Evolutionary conservation across 2,329 filamentous ascomycete species (phyloP), one percentile per base, ranked within the genome.

Genomic region (Hirsutella rhossiliensis): DNA sequence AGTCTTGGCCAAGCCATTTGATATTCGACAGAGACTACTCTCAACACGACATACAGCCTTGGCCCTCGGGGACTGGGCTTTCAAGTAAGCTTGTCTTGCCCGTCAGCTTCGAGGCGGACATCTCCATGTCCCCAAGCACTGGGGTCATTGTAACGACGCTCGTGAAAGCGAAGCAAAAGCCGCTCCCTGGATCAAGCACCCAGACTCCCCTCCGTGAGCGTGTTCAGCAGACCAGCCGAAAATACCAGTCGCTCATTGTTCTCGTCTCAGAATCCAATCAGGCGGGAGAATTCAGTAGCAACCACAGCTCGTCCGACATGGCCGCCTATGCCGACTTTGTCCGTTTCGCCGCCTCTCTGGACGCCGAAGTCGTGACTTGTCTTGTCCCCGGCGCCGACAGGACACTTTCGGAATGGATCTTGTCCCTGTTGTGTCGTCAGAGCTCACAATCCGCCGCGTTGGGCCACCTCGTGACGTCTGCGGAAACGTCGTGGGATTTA

Each of bases 141-240:
- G 87, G 84, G 0, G 64, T 94, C 3, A 60, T 94, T 1, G 56
- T 84, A 18, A 85, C 85, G 1, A 84, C 76, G 0, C 64, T 89
- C 5, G 76, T 89, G 48, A 78, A 82, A 50, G 70, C 84, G 23
- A 82, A 80, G 38, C 89, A 95, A 54, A 76, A 72, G 40, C 69
- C 82, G 3, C 67, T 88, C 0, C 85, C 86, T 0, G 59, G 61
- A 1, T 58, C 59, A 6, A 66, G 60, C 9, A 48, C 54, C 0
- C 58, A 63, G 31, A 64, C 68, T 3, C 62, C 65, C 13, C 65
- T 87, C 13, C 71, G 73, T 32, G 69, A 78, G 42, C 69, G 72
- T 2, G 64, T 90, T 11, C 56, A 62, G 4, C 61, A 57, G 8
- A 64, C 82, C 0, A 70, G 76, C 12, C 44, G 55, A 2, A 71